A percentile compares a stretch with the other conserved stretches of the same genome.
Conservation (phyloP, 2,329 filamentous ascomycete species). For the Pseudopyricularia cyperi region DNA sequence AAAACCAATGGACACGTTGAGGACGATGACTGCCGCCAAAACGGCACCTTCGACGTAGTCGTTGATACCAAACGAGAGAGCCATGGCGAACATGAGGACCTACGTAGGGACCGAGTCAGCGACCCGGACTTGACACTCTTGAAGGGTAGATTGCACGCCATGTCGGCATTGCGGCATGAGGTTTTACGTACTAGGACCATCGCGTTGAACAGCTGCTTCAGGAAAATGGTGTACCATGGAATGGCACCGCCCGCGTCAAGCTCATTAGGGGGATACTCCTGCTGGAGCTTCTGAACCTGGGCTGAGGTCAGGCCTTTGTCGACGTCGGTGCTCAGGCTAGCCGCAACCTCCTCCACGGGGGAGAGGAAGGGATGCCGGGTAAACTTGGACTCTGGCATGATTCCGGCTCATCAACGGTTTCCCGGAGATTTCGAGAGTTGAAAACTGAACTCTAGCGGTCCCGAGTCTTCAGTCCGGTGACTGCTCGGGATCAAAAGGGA, state of each 20-base stretch:
- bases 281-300: slow-evolving; percentile 45
- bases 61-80: slow-evolving; percentile 51
- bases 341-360: slow-evolving; percentile 46
- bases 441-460: neutral
- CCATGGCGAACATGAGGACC: slow-evolving; percentile 70
- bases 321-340: slow-evolving; percentile 47
- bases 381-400: slow-evolving; percentile 31
- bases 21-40: slow-evolving; percentile 24
- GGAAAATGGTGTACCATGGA: slow-evolving; percentile 57
- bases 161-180: slow-evolving; percentile 10
- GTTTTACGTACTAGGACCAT: slow-evolving; percentile 51
- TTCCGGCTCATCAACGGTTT: neutral
- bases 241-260: slow-evolving; percentile 56
- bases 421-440: neutral
- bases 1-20: slow-evolving; percentile 59
- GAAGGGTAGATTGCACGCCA: too few relatives aligned
- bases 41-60: slow-evolving; percentile 25
- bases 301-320: slow-evolving; percentile 52
- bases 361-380: slow-evolving; percentile 48
- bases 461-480: neutral
- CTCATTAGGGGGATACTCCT: slow-evolving; percentile 54
- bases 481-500: neutral
- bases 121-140: neutral
- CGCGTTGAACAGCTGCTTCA: slow-evolving; percentile 63
- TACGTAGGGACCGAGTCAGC: slow-evolving; percentile 22